Evolutionary conservation across 768 basidiomycete genomes (phyloP), one percentile per base, ranked within the genome.

Genomic region (Pulveroboletus sp.): DNA sequence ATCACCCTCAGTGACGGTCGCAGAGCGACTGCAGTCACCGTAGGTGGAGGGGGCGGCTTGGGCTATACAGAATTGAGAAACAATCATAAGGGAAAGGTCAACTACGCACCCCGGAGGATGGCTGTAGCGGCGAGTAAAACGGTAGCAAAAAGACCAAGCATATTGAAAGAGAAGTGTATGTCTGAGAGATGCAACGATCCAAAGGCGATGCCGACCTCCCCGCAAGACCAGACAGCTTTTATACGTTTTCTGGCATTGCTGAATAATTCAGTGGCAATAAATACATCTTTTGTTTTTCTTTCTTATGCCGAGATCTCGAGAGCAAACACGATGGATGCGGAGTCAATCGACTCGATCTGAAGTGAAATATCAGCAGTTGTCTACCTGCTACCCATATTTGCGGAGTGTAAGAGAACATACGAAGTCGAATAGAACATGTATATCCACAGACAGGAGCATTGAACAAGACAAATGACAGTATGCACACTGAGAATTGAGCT

Each of bases 11-110:
- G 68, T 56, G 45, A 89, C 75, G 43, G 78, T 84, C 62, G 82
- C 82, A n/a, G n/a, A n/a, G n/a, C n/a, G n/a, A n/a, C 63, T 74
- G 53, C 87, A 80, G 14, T 76, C 69, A 62, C 87, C 88, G 37
- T 68, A 58, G 42, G 61, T 52, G 31, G 75, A 75, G 48, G 70
- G 52, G 11, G 50, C 9, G 5, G 70, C 71, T 23, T 75, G 80
- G 59, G 84, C 83, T 25, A 52, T 23, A 60, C 81, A 11, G 17
- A 6, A 23, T 5, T 49, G n/a, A 50, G 33, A 47, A 25, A 43
- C 23, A 37, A 44, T 12, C 12, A 5, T 12, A 14, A 34, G n/a
- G 13, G 21, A 21, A 9, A 13, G 34, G 10, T 13, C n/a, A 20
- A 27, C 14, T 1, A 52, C 65, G n/a, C 33, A 65, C 63, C 44